Base-by-base conservation (phyloP, 2,329 filamentous ascomycete genomes). In the Fusarium aywerte region DNA sequence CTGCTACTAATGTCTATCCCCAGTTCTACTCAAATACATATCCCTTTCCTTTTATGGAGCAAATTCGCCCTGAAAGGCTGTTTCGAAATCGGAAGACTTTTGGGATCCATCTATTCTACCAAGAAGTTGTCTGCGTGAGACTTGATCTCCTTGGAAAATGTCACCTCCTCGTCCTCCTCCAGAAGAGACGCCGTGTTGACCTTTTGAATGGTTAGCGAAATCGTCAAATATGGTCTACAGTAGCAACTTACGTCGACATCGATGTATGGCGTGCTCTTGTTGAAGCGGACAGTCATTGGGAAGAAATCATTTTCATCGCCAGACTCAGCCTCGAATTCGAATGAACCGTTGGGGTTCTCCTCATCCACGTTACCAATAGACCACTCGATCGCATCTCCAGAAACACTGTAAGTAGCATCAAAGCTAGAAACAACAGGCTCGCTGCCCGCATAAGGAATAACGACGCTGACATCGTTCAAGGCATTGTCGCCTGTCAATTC, bases 251-350 rank as follows among this genome's bases (percentile, higher is more conserved):
- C 95, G 81, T 97, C 93, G 67, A 99, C 92, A 74, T 97, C 93
- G 49, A 98, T 87, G 78, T 92, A 97, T 27, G 96, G 95, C 59
- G 86, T 88, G 39, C 88, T 86, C 85, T 97, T 97, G 67, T 88
- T 90, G 80, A 99, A 99, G 54, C 89, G 87, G 62, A 98, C 89
- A 53, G 87, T 90, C 94, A 99, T 98, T 2, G 96, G 96, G 89
- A 99, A 99, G 83, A 98, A 98, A 73, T 97, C 94, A 57, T 92
- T 90, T 76, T 98, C 96, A 70, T 94, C 92, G 55, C 89, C 87
- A 12, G 92, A 92, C 77, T 92, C 89, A 2, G 93, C 93, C 80
- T 98, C 96, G 70, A 99, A 98, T 78, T 99, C 96, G 75, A 99
- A 98, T 44, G 92, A 90, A 18, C 96, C 96, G 38, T 84, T 93